Percentiles rank a stretch among this genome's conserved stretches.
Evolutionary conservation across 1,139 yeast genomes (phyloP).

Genomic region (Diutina catenulata): DNA sequence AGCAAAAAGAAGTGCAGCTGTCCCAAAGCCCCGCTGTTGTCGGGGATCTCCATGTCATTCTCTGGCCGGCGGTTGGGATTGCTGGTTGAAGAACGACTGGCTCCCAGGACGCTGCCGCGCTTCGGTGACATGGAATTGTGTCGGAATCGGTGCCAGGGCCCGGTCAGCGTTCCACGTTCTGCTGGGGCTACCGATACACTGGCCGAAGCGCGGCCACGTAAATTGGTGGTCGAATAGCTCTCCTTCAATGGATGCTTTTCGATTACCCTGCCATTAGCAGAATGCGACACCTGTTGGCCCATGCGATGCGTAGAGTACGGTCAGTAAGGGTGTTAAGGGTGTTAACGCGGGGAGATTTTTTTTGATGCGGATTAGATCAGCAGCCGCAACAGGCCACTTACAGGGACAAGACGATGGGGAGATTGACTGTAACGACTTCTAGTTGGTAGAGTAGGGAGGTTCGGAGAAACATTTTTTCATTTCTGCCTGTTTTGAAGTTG

Average conservation of each 20-base stretch:
- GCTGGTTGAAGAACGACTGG: not conserved
- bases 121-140: not conserved
- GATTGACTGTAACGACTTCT: too few species aligned
- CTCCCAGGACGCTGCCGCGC: not conserved
- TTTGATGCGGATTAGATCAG: too few species aligned
- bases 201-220: not conserved
- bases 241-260: conserved; percentile 1
- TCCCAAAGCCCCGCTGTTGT: not conserved
- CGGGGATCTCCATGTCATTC: not conserved
- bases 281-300: conserved; percentile 2
- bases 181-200: too few species aligned
- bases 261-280: not conserved
- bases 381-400: too few species aligned
- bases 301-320: too few species aligned
- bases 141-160: not conserved
- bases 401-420: too few species aligned
- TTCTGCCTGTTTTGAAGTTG: too few species aligned
- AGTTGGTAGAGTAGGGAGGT: too few species aligned
- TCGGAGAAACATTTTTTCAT: too few species aligned
- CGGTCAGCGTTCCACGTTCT: too few species aligned
- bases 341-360: too few species aligned
- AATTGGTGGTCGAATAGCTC: conserved; percentile 1
- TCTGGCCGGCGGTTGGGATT: not conserved
- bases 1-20: conserved; percentile 15
- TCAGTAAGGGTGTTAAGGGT: too few species aligned